Percentiles rank a stretch among this genome's conserved stretches.
Conservation (phyloP, 352 stramenopile species). For the Aphanomyces stellatus region DNA sequence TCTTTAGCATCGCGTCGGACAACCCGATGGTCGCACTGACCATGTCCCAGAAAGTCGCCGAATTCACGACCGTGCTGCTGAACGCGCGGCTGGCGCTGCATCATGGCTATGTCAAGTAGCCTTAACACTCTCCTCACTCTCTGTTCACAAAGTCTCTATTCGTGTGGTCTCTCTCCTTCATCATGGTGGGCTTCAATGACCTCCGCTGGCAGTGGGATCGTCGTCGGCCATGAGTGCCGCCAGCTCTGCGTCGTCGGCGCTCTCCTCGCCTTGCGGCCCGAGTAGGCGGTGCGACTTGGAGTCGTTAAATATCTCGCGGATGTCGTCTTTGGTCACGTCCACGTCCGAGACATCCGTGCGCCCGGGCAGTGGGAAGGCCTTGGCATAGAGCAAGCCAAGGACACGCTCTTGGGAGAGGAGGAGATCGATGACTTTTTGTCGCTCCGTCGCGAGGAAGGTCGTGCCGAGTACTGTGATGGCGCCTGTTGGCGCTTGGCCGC, state of each 20-base stretch:
- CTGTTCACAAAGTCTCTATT: not conserved
- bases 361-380: slow-evolving; percentile 50
- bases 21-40: slow-evolving; percentile 61
- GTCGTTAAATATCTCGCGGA: slow-evolving; percentile 19
- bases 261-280: not conserved
- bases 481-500: slow-evolving; percentile 17
- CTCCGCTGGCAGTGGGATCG: no score
- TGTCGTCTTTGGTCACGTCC: slow-evolving; percentile 15
- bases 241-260: not conserved
- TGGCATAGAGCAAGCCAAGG: slow-evolving; percentile 64
- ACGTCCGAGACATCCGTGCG: slow-evolving; percentile 25
- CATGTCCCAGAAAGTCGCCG: slow-evolving; percentile 63
- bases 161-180: no score
- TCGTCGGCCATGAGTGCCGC: no score
- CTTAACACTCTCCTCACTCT: not conserved
- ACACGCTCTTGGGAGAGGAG: slow-evolving; percentile 77
- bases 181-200: no score
- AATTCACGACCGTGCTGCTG: slow-evolving; percentile 47
- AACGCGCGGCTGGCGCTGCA: slow-evolving; percentile 29
- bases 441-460: slow-evolving; percentile 35
- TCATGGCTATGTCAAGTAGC: slow-evolving; percentile 7
- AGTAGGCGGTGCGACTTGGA: not conserved
- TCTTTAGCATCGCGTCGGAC: slow-evolving; percentile 54
- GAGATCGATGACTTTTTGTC: slow-evolving; percentile 65
- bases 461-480: not conserved